phyloP scores from a whole-genome alignment of 306 rosid genomes.

The Aeschynomene evenia region DNA sequence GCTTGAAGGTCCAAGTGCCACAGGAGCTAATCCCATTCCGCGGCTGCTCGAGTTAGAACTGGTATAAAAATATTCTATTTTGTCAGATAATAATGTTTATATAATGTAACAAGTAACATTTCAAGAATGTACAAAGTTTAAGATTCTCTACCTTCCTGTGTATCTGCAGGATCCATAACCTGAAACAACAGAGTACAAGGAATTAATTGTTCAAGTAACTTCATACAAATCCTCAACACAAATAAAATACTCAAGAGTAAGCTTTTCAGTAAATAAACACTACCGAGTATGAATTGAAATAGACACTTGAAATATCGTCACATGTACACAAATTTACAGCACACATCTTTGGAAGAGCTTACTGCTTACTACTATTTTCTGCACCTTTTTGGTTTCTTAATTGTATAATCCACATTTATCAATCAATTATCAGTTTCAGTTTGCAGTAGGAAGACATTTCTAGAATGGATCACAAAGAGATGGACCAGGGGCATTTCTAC shows the following conservation, averaged over 20 bases:
- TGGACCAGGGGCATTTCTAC: neutral
- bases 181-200: slow-evolving; percentile 43
- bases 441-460: neutral
- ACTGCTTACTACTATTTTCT: neutral
- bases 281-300: neutral
- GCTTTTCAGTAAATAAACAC: neutral
- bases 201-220: slow-evolving; percentile 5
- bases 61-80: slow-evolving; percentile 41
- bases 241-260: slow-evolving; percentile 10
- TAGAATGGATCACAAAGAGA: neutral
- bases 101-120: neutral
- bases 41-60: slow-evolving; percentile 60
- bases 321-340: neutral
- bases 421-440: neutral
- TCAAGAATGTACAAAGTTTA: neutral
- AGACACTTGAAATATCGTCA: neutral
- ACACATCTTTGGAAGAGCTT: neutral
- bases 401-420: neutral
- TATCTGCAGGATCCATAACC: slow-evolving; percentile 84
- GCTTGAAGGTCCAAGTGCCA: slow-evolving; percentile 56
- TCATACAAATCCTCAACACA: slow-evolving; percentile 1
- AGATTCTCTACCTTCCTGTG: slow-evolving; percentile 72
- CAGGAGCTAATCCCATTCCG: slow-evolving; percentile 45
- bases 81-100: slow-evolving; percentile 15
- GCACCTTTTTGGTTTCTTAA: neutral